phyloP scores from a whole-genome alignment of 352 stramenopile species.

The Phytophthora crassamura region DNA sequence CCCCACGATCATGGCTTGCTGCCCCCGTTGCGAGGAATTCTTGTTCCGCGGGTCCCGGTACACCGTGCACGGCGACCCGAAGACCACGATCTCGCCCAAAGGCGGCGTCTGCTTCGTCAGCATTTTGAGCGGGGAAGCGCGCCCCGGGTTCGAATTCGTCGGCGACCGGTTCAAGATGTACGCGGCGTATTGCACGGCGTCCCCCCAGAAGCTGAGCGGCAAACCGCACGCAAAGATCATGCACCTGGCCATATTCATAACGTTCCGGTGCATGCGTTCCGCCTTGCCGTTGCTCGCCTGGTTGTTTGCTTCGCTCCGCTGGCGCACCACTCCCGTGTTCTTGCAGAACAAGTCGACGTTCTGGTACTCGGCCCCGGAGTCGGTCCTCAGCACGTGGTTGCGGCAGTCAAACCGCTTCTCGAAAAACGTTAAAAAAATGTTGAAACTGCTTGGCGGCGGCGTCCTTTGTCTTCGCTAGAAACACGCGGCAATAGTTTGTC shows the following conservation, averaged over 20 bases:
- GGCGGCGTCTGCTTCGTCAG: slow-evolving; percentile 5
- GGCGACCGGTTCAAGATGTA: slow-evolving; percentile 41
- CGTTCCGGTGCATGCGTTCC: slow-evolving; percentile 6
- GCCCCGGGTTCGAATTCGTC: slow-evolving; percentile 12
- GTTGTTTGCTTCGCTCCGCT: slow-evolving; percentile 33
- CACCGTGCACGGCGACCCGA: slow-evolving; percentile 8
- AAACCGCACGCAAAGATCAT: slow-evolving; percentile 39
- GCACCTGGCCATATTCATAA: slow-evolving; percentile 38
- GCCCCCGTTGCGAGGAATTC: not conserved
- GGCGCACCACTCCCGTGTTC: slow-evolving; percentile 12
- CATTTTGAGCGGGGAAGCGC: slow-evolving; percentile 7
- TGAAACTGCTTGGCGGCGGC: slow-evolving; percentile 7
- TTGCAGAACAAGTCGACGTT: slow-evolving; percentile 39
- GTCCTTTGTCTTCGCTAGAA: slow-evolving; percentile 23
- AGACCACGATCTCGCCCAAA: slow-evolving; percentile 10
- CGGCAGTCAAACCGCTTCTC: slow-evolving; percentile 8
- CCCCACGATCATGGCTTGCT: slow-evolving; percentile 16
- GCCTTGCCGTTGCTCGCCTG: slow-evolving; percentile 41
- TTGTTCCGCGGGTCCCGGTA: slow-evolving; percentile 14
- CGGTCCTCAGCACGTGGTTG: slow-evolving; percentile 9
- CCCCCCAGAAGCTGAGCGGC: slow-evolving; percentile 29
- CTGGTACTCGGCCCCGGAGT: slow-evolving; percentile 33
- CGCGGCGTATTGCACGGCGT: slow-evolving; percentile 29
- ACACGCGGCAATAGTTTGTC: slow-evolving; percentile 16
- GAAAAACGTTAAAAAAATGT: slow-evolving; percentile 11